These are phyloP conservation scores for Phalaenopsis aphrodite DNA, from an alignment of 106 monocot species.

Conservation along the genomic window DNA sequence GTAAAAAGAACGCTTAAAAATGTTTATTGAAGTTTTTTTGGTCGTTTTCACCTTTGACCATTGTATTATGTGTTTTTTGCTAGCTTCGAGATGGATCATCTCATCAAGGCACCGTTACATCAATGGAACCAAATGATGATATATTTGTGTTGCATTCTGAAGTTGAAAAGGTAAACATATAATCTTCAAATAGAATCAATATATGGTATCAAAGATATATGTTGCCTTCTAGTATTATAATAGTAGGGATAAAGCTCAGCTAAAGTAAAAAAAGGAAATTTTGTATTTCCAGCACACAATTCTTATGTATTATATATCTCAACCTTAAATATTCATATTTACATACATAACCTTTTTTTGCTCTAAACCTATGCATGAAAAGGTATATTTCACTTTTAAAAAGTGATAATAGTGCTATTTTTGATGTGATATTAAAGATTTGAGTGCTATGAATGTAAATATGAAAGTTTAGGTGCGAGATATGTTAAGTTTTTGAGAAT, in stretches of 20 bases:
- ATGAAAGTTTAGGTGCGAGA: too few relatives aligned
- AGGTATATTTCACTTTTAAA: too few relatives aligned
- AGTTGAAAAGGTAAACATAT: conserved; percentile 48
- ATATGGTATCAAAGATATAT: background rate
- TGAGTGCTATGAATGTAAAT: too few relatives aligned
- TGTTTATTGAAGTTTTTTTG: background rate
- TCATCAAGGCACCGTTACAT: conserved; percentile 91
- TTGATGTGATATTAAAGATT: too few relatives aligned
- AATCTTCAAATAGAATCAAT: background rate
- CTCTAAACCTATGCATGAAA: too few relatives aligned
- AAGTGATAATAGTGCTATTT: too few relatives aligned
- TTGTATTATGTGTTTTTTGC: background rate
- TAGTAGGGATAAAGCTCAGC: background rate
- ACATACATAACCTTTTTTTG: too few relatives aligned
- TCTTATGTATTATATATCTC: too few relatives aligned
- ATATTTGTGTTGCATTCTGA: conserved; percentile 81
- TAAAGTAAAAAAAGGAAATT: background rate
- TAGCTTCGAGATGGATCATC: conserved; percentile 96
- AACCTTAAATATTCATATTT: too few relatives aligned
- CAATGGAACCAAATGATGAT: conserved; percentile 90
- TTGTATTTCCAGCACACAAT: too few relatives aligned
- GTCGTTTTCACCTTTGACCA: background rate
- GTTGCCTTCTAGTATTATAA: background rate
- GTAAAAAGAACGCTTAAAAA: background rate
- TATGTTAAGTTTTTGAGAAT: background rate